Evolutionary conservation across 495 filamentous ascomycete species (phyloP), one percentile per base, ranked within the genome.

Genomic region (Durotheca rogersii): DNA sequence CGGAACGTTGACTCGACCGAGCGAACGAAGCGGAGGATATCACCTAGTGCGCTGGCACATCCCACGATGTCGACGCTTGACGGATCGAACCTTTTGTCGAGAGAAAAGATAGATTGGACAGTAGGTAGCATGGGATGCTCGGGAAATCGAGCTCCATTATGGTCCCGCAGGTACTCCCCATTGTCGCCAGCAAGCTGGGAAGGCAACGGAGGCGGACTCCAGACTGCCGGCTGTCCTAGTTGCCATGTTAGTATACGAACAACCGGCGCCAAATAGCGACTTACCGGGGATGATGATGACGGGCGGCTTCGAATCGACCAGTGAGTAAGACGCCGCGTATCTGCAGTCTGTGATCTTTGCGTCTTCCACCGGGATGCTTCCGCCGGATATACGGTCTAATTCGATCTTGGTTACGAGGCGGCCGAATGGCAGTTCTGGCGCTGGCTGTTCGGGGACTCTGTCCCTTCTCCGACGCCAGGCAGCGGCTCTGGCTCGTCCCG

Each of bases 21-120:
- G 20, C 74, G 64, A n/a, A 70, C 70, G 56, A 85, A 82, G 11
- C 80, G 72, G 3, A 82, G 53, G 11, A 72, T 58, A 16, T 72
- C 69, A 3, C 81, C 80, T 15, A 88, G 18, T 0, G 82, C 84
- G 56, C 80, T 86, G 2, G 70, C 66, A 48, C 86, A 88, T 0
- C 69, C 81, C 20, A 88, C 65, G 16, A 88, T 62, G 47, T 88
- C 81, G n/a, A 87, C 43, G 7, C 53, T 41, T n/a, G 62, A 52
- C 7, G 66, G 41, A 15, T 42, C 44, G 4, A 64, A 62, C 16
- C 47, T 34, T 29, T 63, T 31, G 6, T 53, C 44, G 5, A 74
- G 41, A 4, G 51, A 36, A 11, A 71, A 58, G 0, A 66, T 21
- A 23, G 76, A 73, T 2, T 72, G 57, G 4, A 88, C 70, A 3